Evolutionary conservation across 2,329 filamentous ascomycete species (phyloP).

Genomic region (Lasiodiplodia hormozganensis): DNA sequence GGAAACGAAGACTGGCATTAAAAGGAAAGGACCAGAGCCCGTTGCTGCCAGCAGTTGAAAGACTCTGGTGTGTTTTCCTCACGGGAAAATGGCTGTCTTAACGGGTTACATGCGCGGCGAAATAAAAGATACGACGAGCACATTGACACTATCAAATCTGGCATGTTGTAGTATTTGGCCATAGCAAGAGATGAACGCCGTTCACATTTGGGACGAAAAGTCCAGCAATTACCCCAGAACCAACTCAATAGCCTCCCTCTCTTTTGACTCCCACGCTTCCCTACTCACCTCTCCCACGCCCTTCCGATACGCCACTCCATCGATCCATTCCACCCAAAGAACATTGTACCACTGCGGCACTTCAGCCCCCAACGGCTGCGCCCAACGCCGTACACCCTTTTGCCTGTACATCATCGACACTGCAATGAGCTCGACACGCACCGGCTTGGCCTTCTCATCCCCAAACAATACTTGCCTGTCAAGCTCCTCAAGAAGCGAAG

Average conservation of each 20-base stretch:
- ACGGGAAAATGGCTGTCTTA: too few species aligned
- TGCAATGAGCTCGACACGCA: background rate
- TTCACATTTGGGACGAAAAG: too few species aligned
- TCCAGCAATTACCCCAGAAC: background rate
- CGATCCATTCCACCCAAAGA: constrained; percentile 14
- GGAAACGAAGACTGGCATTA: constrained; percentile 54
- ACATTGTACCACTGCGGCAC: constrained; percentile 3
- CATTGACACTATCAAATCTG: too few species aligned
- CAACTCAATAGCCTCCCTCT: background rate
- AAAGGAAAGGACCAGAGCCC: too few species aligned
- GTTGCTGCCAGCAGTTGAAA: too few species aligned
- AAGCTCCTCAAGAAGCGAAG: background rate
- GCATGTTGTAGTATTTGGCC: too few species aligned
- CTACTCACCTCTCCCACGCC: background rate
- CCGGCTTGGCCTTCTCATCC: too few species aligned
- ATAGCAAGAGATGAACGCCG: too few species aligned
- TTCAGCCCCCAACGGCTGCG: background rate
- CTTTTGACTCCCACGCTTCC: background rate
- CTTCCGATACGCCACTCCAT: background rate
- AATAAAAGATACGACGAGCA: too few species aligned
- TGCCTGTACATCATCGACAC: constrained; percentile 3
- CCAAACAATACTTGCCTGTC: background rate
- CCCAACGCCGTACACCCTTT: background rate
- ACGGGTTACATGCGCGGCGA: too few species aligned
- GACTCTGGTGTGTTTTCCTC: too few species aligned